Percentiles rank a stretch among this genome's conserved stretches.
phyloP scores from a whole-genome alignment of 805 yeast genomes.

The Wickerhamiella kurtzmanii region DNA sequence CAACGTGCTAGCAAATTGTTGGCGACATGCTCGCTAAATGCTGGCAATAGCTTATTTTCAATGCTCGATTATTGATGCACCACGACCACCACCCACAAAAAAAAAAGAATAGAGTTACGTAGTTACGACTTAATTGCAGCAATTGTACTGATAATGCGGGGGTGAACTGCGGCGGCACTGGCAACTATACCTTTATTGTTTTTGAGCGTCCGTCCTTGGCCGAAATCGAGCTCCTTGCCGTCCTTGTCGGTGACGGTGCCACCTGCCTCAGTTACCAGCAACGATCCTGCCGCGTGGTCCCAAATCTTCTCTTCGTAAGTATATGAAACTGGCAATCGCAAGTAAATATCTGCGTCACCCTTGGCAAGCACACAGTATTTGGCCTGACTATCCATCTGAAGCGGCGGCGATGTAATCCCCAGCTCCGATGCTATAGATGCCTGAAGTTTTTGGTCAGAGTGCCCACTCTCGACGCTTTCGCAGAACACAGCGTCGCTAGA shows the following conservation, averaged over 20 bases:
- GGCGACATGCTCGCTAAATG: too few relatives aligned
- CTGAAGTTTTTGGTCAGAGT: slow-evolving; percentile 84
- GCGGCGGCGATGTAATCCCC: slow-evolving; percentile 42
- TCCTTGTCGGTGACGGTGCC: slow-evolving; percentile 78
- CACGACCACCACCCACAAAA: too few relatives aligned
- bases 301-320: slow-evolving; percentile 86
- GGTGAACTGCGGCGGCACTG: slow-evolving; percentile 12
- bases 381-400: slow-evolving; percentile 89
- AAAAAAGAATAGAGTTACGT: neutral
- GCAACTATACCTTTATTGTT: slow-evolving; percentile 90
- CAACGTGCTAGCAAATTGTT: too few relatives aligned
- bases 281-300: slow-evolving; percentile 97
- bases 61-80: too few relatives aligned
- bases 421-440: slow-evolving; percentile 52
- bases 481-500: slow-evolving; percentile 50
- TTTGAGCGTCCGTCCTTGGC: slow-evolving; percentile 62
- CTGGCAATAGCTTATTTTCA: too few relatives aligned
- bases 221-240: slow-evolving; percentile 65
- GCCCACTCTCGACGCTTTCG: slow-evolving; percentile 93
- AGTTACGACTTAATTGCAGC: slow-evolving; percentile 4
- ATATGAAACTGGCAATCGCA: slow-evolving; percentile 69
- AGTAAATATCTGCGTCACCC: slow-evolving; percentile 85
- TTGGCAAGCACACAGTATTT: slow-evolving; percentile 83
- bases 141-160: slow-evolving; percentile 9
- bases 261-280: slow-evolving; percentile 79